phyloP scores from a whole-genome alignment of 2,329 filamentous ascomycete genomes.

The Karstenula rhodostoma region DNA sequence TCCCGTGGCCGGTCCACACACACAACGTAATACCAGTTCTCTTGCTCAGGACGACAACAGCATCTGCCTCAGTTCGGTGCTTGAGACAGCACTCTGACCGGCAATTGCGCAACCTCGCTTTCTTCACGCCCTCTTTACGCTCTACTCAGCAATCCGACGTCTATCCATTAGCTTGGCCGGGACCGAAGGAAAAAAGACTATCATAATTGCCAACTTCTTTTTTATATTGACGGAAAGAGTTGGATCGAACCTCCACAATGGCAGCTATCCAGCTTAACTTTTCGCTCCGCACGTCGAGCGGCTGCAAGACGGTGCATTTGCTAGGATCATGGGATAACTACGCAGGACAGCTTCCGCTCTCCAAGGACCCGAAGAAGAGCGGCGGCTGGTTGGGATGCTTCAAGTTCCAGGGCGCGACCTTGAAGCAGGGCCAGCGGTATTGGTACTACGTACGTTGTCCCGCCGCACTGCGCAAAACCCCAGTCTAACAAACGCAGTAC shows the following conservation, averaged over 20 bases:
- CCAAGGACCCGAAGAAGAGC: slow-evolving; percentile 87
- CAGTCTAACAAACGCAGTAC: slow-evolving; percentile 60
- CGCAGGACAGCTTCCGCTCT: slow-evolving; percentile 89
- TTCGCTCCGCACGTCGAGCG: slow-evolving; percentile 91
- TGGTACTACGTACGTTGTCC: slow-evolving; percentile 85
- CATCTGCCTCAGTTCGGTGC: slow-evolving; percentile 27
- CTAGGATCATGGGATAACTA: slow-evolving; percentile 99
- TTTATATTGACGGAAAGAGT: slow-evolving; percentile 30
- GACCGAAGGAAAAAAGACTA: slow-evolving; percentile 36
- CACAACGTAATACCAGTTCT: slow-evolving; percentile 55
- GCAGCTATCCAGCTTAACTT: slow-evolving; percentile 94
- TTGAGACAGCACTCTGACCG: slow-evolving; percentile 26
- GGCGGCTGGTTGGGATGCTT: slow-evolving; percentile 97
- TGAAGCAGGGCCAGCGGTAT: slow-evolving; percentile 91
- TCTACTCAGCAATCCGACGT: slow-evolving; percentile 47
- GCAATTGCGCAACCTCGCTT: slow-evolving; percentile 42
- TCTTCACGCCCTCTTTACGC: slow-evolving; percentile 42
- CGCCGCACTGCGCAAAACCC: not conserved
- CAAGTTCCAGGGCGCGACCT: slow-evolving; percentile 86
- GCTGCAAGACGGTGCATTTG: slow-evolving; percentile 96
- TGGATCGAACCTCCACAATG: slow-evolving; percentile 62
- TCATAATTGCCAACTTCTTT: slow-evolving; percentile 30
- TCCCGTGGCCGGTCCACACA: slow-evolving; percentile 54
- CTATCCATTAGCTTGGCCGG: slow-evolving; percentile 50
- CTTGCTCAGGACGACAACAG: slow-evolving; percentile 55